phyloP scores from a whole-genome alignment of 495 filamentous ascomycete genomes.

The Letharia columbiana region DNA sequence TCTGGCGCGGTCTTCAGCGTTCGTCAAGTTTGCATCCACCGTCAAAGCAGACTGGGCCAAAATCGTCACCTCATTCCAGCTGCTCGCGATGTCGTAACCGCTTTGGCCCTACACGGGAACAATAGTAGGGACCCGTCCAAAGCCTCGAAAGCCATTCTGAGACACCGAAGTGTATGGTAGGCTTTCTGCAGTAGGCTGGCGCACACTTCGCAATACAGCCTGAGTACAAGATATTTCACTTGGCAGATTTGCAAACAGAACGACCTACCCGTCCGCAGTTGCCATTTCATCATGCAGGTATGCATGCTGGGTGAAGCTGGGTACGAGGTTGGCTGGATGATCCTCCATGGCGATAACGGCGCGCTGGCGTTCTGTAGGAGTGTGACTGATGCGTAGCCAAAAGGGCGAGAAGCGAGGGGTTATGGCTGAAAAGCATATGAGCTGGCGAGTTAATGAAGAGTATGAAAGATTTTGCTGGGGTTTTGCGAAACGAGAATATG shows the following conservation, averaged over 20 bases:
- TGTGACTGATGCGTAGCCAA: neutral
- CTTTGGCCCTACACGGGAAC: too few species aligned
- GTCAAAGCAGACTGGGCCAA: too few species aligned
- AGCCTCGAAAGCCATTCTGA: too few species aligned
- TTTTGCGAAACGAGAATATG: neutral
- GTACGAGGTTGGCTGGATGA: slow-evolving; percentile 6
- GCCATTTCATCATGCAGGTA: neutral
- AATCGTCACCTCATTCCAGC: too few species aligned
- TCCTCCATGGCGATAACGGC: neutral
- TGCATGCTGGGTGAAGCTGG: slow-evolving; percentile 4
- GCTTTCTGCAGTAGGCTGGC: too few species aligned
- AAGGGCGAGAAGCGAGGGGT: slow-evolving; percentile 1
- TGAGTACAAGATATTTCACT: too few species aligned
- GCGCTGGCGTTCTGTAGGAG: neutral
- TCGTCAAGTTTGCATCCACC: too few species aligned
- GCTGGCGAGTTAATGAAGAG: neutral
- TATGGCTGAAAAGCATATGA: neutral
- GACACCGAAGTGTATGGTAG: too few species aligned
- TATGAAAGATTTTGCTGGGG: neutral
- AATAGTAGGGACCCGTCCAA: too few species aligned
- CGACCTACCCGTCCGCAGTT: neutral
- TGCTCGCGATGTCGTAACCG: too few species aligned
- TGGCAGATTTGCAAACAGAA: too few species aligned
- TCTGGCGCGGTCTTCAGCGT: neutral
- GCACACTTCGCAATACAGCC: too few species aligned